These are phyloP conservation scores for Pneumocystis jirovecii DNA, from an alignment of 1,139 yeast species.

Conservation along the genomic window DNA sequence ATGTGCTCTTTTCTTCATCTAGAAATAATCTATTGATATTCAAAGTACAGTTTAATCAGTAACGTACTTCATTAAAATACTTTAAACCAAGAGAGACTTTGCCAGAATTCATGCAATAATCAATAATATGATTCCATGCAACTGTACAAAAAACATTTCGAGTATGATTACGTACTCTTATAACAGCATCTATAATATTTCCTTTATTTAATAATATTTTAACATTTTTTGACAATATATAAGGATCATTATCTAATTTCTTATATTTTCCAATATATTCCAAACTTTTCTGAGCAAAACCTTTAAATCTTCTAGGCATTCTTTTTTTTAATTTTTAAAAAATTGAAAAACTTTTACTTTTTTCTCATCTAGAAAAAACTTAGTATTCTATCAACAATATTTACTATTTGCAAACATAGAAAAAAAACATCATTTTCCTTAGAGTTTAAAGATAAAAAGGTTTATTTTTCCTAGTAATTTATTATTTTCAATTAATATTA, in stretches of 20 bases:
- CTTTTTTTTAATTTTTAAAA: not conserved
- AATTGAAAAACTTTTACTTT: not conserved
- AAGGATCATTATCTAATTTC: not conserved
- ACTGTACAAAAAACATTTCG: slow-evolving; percentile 3
- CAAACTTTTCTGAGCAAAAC: not conserved
- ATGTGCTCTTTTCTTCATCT: slow-evolving; percentile 12
- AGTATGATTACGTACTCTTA: not conserved
- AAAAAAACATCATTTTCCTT: too few species aligned
- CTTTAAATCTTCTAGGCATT: not conserved
- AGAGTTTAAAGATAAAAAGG: not conserved
- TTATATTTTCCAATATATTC: not conserved
- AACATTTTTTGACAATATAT: not conserved
- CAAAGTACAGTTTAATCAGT: not conserved
- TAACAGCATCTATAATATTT: slow-evolving; percentile 1
- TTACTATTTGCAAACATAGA: too few species aligned
- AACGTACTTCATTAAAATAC: slow-evolving; percentile 2
- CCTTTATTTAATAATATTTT: not conserved
- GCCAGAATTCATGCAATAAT: slow-evolving; percentile 1
- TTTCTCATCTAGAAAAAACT: not conserved
- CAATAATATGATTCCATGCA: slow-evolving; percentile 3
- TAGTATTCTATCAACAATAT: not conserved
- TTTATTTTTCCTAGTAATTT: not conserved
- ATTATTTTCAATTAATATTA: too few species aligned
- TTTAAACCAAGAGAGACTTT: not conserved
- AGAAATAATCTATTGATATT: not conserved